Conservation (phyloP, 352 stramenopile genomes). For the Phytopythium helicoides region DNA sequence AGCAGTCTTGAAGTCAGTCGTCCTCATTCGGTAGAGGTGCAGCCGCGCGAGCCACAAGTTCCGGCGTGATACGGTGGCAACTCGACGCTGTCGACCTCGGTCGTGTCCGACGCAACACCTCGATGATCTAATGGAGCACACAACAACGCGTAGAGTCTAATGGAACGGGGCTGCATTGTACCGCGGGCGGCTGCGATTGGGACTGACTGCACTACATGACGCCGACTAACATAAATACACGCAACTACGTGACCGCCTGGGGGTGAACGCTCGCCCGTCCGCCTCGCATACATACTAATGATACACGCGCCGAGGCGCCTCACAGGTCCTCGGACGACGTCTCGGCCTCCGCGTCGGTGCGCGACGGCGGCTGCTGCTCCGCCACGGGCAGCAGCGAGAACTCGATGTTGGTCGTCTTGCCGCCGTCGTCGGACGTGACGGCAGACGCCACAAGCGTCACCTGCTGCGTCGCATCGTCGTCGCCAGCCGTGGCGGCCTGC, state of each 20-base stretch:
- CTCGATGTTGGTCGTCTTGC: slow-evolving; percentile 59
- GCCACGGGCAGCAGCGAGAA: slow-evolving; percentile 55
- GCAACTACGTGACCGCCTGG: neutral
- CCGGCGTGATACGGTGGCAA: too few species aligned
- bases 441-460: slow-evolving; percentile 50
- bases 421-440: slow-evolving; percentile 38
- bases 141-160: too few species aligned
- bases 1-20: too few species aligned
- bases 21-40: too few species aligned
- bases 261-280: neutral
- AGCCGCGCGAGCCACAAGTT: too few species aligned
- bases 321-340: slow-evolving; percentile 23
- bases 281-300: slow-evolving; percentile 3
- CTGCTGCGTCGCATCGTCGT: slow-evolving; percentile 9
- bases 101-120: too few species aligned
- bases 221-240: too few species aligned
- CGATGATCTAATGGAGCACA: too few species aligned
- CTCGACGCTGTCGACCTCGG: too few species aligned
- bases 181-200: too few species aligned
- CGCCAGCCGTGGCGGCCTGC: slow-evolving; percentile 15
- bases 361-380: slow-evolving; percentile 1
- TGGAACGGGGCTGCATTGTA: too few species aligned
- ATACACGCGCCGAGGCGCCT: neutral
- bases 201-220: neutral
- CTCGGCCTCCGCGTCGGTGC: slow-evolving; percentile 18